A percentile compares a stretch with the other conserved stretches of the same genome.
These are phyloP conservation scores for Porpolomopsis calyptriformis DNA, from an alignment of 768 basidiomycete genomes.

Conservation along the genomic window DNA sequence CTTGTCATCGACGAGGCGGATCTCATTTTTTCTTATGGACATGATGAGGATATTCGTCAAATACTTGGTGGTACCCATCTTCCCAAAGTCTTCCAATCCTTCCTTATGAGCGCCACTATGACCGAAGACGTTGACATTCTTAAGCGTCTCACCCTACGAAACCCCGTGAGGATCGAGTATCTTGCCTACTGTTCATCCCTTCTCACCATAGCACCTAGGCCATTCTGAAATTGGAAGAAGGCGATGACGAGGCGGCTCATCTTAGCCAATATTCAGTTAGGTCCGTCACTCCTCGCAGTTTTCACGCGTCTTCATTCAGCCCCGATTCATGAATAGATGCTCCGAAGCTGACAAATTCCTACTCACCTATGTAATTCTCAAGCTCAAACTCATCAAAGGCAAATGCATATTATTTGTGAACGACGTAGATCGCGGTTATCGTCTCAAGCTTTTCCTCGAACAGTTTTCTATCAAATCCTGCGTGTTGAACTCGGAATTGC, in stretches of 20 bases:
- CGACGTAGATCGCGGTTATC: conserved; percentile 88
- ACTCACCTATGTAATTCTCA: conserved; percentile 89
- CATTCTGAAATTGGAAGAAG: conserved; percentile 80
- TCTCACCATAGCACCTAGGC: conserved; percentile 36
- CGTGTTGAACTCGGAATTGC: conserved; percentile 91
- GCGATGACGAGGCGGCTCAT: conserved; percentile 67
- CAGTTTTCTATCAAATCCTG: conserved; percentile 96
- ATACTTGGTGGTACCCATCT: conserved; percentile 58
- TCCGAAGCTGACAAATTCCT: conserved; percentile 97
- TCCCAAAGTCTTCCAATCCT: conserved; percentile 79
- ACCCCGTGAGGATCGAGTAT: conserved; percentile 53
- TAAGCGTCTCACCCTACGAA: conserved; percentile 78
- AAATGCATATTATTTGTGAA: conserved; percentile 97
- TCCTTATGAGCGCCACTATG: conserved; percentile 96
- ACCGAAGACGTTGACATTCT: conserved; percentile 89
- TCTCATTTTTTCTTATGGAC: conserved; percentile 91
- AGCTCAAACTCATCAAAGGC: conserved; percentile 89
- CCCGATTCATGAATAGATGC: conserved; percentile 37
- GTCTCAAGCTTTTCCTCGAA: conserved; percentile 94
- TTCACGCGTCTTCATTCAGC: not conserved
- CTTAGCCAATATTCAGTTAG: conserved; percentile 80
- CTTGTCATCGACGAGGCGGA: conserved; percentile 98
- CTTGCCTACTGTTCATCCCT: not conserved
- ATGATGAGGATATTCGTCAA: conserved; percentile 78
- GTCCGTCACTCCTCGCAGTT: no score